These are phyloP conservation scores for Fusarium coffeatum DNA, from an alignment of 2,329 filamentous ascomycete species.

Conservation along the genomic window DNA sequence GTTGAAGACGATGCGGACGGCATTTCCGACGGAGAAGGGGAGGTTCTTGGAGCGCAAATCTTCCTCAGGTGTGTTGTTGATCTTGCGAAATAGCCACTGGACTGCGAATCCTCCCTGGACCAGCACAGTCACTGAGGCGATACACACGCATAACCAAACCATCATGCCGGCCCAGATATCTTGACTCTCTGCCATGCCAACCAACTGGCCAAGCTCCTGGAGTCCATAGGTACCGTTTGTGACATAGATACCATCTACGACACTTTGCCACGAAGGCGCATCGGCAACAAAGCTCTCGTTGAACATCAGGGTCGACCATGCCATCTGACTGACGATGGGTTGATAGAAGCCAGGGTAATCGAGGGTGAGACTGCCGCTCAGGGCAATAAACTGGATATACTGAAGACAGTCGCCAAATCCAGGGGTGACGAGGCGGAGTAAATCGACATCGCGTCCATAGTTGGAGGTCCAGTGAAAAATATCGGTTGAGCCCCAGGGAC, in stretches of 20 bases:
- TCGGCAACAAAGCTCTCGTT: slow-evolving; percentile 87
- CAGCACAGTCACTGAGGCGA: slow-evolving; percentile 73
- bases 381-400: slow-evolving; percentile 91
- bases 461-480: slow-evolving; percentile 98
- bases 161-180: slow-evolving; percentile 97
- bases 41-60: slow-evolving; percentile 92
- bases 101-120: slow-evolving; percentile 81
- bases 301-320: slow-evolving; percentile 93
- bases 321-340: slow-evolving; percentile 85
- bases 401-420: slow-evolving; percentile 97
- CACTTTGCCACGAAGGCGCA: slow-evolving; percentile 70
- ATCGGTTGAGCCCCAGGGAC: slow-evolving; percentile 92
- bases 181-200: slow-evolving; percentile 78
- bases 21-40: slow-evolving; percentile 83
- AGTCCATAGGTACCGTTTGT: slow-evolving; percentile 83
- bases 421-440: slow-evolving; percentile 91
- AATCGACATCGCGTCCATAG: slow-evolving; percentile 92
- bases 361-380: slow-evolving; percentile 88
- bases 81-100: slow-evolving; percentile 79
- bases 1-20: slow-evolving; percentile 89
- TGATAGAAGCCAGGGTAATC: slow-evolving; percentile 96
- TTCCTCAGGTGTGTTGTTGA: slow-evolving; percentile 81
- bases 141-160: slow-evolving; percentile 85
- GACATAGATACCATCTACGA: slow-evolving; percentile 88
- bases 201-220: slow-evolving; percentile 80